Base-by-base conservation (phyloP, 2,329 filamentous ascomycete species). In the Cytospora mali region DNA sequence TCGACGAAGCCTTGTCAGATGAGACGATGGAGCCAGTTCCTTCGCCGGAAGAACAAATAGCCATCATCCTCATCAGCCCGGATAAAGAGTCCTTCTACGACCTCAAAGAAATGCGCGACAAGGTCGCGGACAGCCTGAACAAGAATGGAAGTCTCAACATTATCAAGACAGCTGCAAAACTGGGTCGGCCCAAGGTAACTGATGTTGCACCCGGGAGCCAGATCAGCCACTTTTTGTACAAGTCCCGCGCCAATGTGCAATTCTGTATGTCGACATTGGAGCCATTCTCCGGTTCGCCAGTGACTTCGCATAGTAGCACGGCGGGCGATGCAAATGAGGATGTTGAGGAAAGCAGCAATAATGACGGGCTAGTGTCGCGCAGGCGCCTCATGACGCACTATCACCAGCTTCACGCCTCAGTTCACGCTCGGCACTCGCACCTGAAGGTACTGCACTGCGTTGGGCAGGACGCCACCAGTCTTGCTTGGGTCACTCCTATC, bases 21-120 rank as follows among this genome's bases (percentile, higher is more conserved):
- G 68, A 72, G 33, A 73, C 78, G 39, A 75, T 76, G 64, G 66
- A 73, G 83, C 84, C 73, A 72, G 88, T 53, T 83, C 88, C 75
- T 82, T 87, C 82, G 70, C 87, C 89, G 68, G 79, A 89, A 53
- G 88, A 92, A 56, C 89, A 95, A 67, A 88, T 96, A n/a, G 95
- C 94, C 27, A 88, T 98, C 64, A 86, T 99, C 35, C 84, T 99
- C 64, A 96, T 99, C 72, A 97, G 92, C 73, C 84, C 94, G 0
- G 89, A 97, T 69, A 95, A 93, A 72, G 94, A 99, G 77, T 90
- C 90, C 69, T 99, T 99, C 77, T 98, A 92, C 73, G 89, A 92
- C 59, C 81, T 99, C 69, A 88, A 95, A 72, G 85, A 88, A 66
- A 89, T 88, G 85, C 82, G 85, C 59, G 83, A 88, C 69, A 82